Base-by-base conservation (phyloP, 1,139 yeast species). In the Candida sojae region DNA sequence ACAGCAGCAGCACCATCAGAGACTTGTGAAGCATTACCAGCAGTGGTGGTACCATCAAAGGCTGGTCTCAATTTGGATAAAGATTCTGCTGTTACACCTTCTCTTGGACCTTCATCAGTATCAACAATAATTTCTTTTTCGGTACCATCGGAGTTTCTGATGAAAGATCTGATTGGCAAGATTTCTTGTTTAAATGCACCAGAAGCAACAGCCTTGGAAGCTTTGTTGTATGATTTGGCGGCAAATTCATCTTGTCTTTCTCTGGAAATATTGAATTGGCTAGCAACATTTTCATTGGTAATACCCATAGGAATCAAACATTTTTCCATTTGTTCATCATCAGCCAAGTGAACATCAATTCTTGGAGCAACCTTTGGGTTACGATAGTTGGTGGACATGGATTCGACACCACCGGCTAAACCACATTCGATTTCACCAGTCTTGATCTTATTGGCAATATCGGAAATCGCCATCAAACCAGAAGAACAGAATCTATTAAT, bases 1-100 rank as follows among this genome's bases (percentile, higher is more conserved):
- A 88, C 96, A 45, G 88, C 96, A 40, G 96, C 96, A 25, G 96
- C 97, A 66, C 98, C 98, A 65, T 92, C 98, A 29, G 96, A 84
- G 46, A 91, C 87, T 72, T 92, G 98, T 4, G 97, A 91, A 3
- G 98, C 90, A 69, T 92, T 92, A 63, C 98, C 98, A 36, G 98
- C 98, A 57, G 89, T 92, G 12, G 97, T 89, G 44, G 86, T 66
- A 55, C 98, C 98, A 57, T 83, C 83, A 77, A 92, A 92, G n/a
- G 97, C 97, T 12, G 98, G 96, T 68, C 76, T 84, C 58, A 92
- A 71, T 68, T 86, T 90, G 49, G 76, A 75, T 56, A 92, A 77
- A 11, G 88, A 80, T 57, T 80, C 84, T 42, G 92, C 83, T 46
- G 96, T 89, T 51, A 91, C 96, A 52, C 90, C 90, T 59, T 79